Percentiles rank a stretch among this genome's conserved stretches.
phyloP scores from a whole-genome alignment of 1,139 yeast genomes.

The Candida anutae region DNA sequence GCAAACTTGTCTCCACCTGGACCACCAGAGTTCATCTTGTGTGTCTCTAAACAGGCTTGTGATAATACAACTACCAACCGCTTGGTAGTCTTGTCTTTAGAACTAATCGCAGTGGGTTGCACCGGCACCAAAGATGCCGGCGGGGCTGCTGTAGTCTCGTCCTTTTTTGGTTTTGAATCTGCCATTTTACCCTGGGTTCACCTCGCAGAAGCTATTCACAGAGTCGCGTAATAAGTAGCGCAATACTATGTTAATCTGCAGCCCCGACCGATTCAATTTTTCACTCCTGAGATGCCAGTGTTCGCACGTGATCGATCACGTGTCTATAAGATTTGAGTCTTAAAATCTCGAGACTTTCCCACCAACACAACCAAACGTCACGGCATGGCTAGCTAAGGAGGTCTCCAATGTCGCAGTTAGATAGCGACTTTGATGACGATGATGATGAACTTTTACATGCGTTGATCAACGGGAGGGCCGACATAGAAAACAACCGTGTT shows the following conservation, averaged over 20 bases:
- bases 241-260: too few species aligned
- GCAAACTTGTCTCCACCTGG: slow-evolving; percentile 91
- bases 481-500: slow-evolving; percentile 1
- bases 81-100: slow-evolving; percentile 76
- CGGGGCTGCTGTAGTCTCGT: slow-evolving; percentile 34
- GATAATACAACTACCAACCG: slow-evolving; percentile 87
- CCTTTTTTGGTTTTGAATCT: too few species aligned
- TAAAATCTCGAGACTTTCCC: too few species aligned
- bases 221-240: too few species aligned
- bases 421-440: slow-evolving; percentile 31
- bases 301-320: not conserved
- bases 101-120: slow-evolving; percentile 72
- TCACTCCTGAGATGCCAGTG: too few species aligned
- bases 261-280: too few species aligned
- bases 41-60: slow-evolving; percentile 93
- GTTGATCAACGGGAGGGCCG: slow-evolving; percentile 9
- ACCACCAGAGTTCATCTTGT: slow-evolving; percentile 67
- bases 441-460: slow-evolving; percentile 28
- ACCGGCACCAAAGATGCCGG: slow-evolving; percentile 73
- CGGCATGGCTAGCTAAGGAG: too few species aligned
- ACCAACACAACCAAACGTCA: too few species aligned
- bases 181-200: too few species aligned
- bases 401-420: slow-evolving; percentile 10
- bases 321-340: slow-evolving; percentile 1
- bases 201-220: too few species aligned